phyloP scores from a whole-genome alignment of 768 basidiomycete species.

The Fomitopsis pulvina region DNA sequence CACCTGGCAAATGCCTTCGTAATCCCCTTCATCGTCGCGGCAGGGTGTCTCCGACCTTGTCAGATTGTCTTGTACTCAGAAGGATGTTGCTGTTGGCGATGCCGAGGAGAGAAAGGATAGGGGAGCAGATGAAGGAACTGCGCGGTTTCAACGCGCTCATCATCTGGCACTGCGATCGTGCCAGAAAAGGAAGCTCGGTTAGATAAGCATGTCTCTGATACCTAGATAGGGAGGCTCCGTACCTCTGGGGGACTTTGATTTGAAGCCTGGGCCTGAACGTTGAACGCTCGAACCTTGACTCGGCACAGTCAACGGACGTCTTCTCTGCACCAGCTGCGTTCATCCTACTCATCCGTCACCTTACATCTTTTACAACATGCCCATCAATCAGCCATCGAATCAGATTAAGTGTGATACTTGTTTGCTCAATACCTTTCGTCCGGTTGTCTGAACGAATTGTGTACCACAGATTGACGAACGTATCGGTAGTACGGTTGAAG shows the following conservation, averaged over 20 bases:
- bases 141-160: no score
- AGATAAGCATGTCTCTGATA: no score
- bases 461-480: conserved; percentile 88
- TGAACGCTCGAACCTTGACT: no score
- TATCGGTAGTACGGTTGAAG: conserved; percentile 91
- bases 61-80: not conserved
- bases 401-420: conserved; percentile 68
- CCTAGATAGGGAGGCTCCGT: no score
- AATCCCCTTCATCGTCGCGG: conserved; percentile 22
- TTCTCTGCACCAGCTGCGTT: not conserved
- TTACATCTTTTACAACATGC: no score
- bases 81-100: not conserved
- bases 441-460: conserved; percentile 6
- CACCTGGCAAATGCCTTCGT: conserved; percentile 24
- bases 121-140: no score
- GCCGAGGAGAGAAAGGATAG: no score
- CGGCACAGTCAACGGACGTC: no score
- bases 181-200: no score
- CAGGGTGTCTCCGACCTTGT: not conserved
- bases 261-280: no score
- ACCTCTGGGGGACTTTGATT: no score
- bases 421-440: conserved; percentile 3
- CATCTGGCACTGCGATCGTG: no score
- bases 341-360: not conserved
- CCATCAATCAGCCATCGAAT: conserved; percentile 79